Evolutionary conservation across 2,329 filamentous ascomycete species (phyloP).

Genomic region (Macroventuria anomochaeta): DNA sequence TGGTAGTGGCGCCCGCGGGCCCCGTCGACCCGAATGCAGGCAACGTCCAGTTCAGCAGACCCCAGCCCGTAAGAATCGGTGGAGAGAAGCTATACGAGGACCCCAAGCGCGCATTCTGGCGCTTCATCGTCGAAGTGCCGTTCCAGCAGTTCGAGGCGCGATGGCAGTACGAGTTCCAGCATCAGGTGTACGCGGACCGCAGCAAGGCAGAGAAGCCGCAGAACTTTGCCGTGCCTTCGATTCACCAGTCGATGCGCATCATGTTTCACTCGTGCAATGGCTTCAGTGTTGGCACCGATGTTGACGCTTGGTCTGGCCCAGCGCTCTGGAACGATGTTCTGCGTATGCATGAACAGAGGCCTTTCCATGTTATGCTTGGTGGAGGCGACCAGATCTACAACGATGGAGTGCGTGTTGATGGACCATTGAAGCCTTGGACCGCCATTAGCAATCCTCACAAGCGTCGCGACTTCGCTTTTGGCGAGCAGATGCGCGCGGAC

Average conservation of each 20-base stretch:
- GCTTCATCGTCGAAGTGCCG: slow-evolving; percentile 65
- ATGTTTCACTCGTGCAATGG: slow-evolving; percentile 75
- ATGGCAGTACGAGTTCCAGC: slow-evolving; percentile 79
- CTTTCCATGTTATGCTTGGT: slow-evolving; percentile 77
- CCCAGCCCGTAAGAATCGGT: slow-evolving; percentile 45
- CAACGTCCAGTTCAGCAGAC: slow-evolving; percentile 33
- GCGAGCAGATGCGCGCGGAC: slow-evolving; percentile 65
- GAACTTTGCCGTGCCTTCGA: slow-evolving; percentile 63
- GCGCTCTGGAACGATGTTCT: slow-evolving; percentile 70
- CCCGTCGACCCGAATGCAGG: slow-evolving; percentile 32
- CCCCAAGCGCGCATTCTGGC: slow-evolving; percentile 64
- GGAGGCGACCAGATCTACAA: slow-evolving; percentile 88
- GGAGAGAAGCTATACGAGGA: slow-evolving; percentile 68
- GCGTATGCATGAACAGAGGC: slow-evolving; percentile 63
- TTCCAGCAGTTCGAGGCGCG: slow-evolving; percentile 74
- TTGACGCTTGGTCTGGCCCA: slow-evolving; percentile 67
- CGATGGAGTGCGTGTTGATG: slow-evolving; percentile 80
- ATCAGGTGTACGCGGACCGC: slow-evolving; percentile 66
- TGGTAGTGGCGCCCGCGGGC: slow-evolving; percentile 64
- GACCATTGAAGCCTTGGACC: slow-evolving; percentile 74
- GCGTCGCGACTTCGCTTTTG: slow-evolving; percentile 66
- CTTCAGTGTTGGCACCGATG: slow-evolving; percentile 70
- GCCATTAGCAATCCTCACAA: slow-evolving; percentile 66
- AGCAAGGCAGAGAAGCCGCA: slow-evolving; percentile 45
- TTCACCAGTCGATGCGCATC: slow-evolving; percentile 70